Evolutionary conservation across 139 green algal genomes (phyloP).

Genomic region (Chlorella vulgaris): DNA sequence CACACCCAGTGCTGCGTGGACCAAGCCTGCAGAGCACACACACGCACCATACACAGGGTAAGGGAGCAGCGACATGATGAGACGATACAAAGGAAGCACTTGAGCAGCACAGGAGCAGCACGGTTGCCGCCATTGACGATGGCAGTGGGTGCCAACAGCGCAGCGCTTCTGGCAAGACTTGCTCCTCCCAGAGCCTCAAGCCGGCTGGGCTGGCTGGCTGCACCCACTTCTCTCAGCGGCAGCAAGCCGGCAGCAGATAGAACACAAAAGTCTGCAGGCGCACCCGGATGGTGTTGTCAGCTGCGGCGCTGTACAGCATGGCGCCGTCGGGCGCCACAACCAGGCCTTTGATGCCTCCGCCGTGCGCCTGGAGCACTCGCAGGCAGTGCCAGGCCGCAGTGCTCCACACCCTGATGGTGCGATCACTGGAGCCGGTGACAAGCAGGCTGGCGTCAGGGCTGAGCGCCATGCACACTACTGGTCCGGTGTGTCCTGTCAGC

Average conservation of each 20-base stretch:
- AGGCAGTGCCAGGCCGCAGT: constrained; percentile 32
- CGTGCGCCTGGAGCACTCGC: constrained; percentile 42
- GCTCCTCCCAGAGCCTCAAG: too few relatives aligned
- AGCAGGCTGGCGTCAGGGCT: constrained; percentile 67
- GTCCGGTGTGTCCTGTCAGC: constrained; percentile 21
- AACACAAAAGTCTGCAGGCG: too few relatives aligned
- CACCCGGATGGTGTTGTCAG: constrained; percentile 47
- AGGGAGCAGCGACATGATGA: too few relatives aligned
- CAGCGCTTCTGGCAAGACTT: too few relatives aligned
- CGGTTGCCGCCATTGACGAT: too few relatives aligned
- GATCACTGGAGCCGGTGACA: constrained; percentile 91
- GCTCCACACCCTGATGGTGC: constrained; percentile 90
- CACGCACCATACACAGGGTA: not conserved
- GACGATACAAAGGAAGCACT: too few relatives aligned
- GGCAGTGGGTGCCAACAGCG: too few relatives aligned
- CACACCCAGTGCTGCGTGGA: constrained; percentile 41
- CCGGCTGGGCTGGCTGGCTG: too few relatives aligned
- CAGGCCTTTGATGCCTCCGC: constrained; percentile 38
- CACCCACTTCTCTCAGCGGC: too few relatives aligned
- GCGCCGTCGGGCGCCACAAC: constrained; percentile 22
- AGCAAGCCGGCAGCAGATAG: too few relatives aligned
- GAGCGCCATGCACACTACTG: constrained; percentile 32
- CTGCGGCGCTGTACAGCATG: constrained; percentile 32
- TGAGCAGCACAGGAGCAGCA: too few relatives aligned
- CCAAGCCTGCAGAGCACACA: constrained; percentile 27